A percentile compares a stretch with the other conserved stretches of the same genome.
phyloP scores from a whole-genome alignment of 768 basidiomycete species.

The Sarcomyxa edulis region DNA sequence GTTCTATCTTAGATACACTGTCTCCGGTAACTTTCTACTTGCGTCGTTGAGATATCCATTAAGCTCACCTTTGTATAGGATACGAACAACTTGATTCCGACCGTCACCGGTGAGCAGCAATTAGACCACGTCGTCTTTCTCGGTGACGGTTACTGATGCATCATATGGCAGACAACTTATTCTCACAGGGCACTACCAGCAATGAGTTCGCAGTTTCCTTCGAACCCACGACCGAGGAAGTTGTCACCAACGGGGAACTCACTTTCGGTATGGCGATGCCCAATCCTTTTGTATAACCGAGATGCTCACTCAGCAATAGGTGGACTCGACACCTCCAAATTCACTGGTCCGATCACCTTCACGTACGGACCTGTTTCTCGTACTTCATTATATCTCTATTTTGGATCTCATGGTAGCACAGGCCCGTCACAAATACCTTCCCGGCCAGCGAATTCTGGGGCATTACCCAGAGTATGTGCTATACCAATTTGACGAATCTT shows the following conservation, averaged over 20 bases:
- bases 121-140: too few species aligned
- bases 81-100: slow-evolving; percentile 31
- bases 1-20: slow-evolving; percentile 8
- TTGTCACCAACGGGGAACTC: slow-evolving; percentile 43
- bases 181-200: slow-evolving; percentile 32
- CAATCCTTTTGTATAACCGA: slow-evolving; percentile 16
- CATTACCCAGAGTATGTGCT: slow-evolving; percentile 50
- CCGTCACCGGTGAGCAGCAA: too few species aligned
- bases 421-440: slow-evolving; percentile 38
- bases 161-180: slow-evolving; percentile 50
- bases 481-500: slow-evolving; percentile 39
- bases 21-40: slow-evolving; percentile 9
- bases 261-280: slow-evolving; percentile 44
- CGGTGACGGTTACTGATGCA: too few species aligned
- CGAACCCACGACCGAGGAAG: slow-evolving; percentile 34
- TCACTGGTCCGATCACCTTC: slow-evolving; percentile 38
- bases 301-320: slow-evolving; percentile 26
- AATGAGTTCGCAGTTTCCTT: slow-evolving; percentile 46
- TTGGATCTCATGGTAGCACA: slow-evolving; percentile 16
- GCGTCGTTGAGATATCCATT: too few species aligned
- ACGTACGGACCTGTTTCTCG: slow-evolving; percentile 22
- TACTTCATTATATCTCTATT: background rate
- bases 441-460: slow-evolving; percentile 54
- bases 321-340: slow-evolving; percentile 38
- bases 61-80: too few species aligned